A percentile compares a stretch with the other conserved stretches of the same genome.
Evolutionary conservation across 176 grass and related monocot genomes (phyloP).

Genomic region (Musa schizocarpa): DNA sequence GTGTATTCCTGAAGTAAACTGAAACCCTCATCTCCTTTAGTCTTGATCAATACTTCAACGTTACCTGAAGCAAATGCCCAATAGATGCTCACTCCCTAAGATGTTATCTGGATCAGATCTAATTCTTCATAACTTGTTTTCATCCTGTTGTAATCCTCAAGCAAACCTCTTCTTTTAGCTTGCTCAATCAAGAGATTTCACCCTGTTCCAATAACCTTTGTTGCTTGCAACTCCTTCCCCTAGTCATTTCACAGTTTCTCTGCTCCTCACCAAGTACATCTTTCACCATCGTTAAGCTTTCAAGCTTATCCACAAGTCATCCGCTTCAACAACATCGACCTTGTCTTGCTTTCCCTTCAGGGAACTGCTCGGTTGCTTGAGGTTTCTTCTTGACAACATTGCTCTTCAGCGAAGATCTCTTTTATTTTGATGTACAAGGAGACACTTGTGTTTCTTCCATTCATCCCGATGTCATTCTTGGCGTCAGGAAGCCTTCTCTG

Average conservation of each 20-base stretch:
- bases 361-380: conserved; percentile 29
- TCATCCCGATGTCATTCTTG: conserved; percentile 31
- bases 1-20: neutral
- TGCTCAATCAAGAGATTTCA: conserved; percentile 36
- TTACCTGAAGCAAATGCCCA: neutral
- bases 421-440: conserved; percentile 35
- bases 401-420: conserved; percentile 35
- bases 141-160: conserved; percentile 36
- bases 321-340: conserved; percentile 24
- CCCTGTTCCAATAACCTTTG: conserved; percentile 35
- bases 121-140: conserved; percentile 46
- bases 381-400: neutral
- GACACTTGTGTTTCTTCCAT: conserved; percentile 51
- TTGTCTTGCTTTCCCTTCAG: conserved; percentile 31
- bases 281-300: conserved; percentile 26
- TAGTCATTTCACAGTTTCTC: conserved; percentile 28
- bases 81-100: conserved; percentile 25
- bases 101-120: conserved; percentile 46
- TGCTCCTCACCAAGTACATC: conserved; percentile 21
- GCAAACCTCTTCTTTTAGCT: too few relatives aligned
- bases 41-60: neutral
- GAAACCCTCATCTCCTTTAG: neutral
- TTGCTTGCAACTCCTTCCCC: conserved; percentile 34
- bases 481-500: conserved; percentile 24
- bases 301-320: conserved; percentile 27